These are phyloP conservation scores for Diplodia scrobiculata DNA, from an alignment of 2,329 filamentous ascomycete genomes.

Conservation along the genomic window DNA sequence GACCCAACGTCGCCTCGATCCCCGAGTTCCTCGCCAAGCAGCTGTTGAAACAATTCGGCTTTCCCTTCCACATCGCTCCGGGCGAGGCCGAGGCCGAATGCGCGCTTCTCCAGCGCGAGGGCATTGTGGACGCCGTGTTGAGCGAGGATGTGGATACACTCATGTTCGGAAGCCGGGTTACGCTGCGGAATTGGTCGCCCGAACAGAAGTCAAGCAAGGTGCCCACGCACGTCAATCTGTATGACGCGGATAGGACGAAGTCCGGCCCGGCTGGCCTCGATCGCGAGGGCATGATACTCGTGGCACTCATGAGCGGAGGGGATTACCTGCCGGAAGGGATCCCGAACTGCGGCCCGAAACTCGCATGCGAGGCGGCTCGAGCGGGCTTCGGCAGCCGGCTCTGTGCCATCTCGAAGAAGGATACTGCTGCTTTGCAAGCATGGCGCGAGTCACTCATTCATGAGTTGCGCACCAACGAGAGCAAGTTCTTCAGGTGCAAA, in stretches of 20 bases:
- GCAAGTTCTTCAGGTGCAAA: constrained; percentile 73
- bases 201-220: constrained; percentile 65
- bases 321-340: constrained; percentile 91
- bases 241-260: constrained; percentile 64
- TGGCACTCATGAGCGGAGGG: constrained; percentile 92
- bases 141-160: constrained; percentile 96
- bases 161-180: constrained; percentile 88
- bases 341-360: constrained; percentile 80
- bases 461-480: constrained; percentile 82
- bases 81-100: constrained; percentile 97
- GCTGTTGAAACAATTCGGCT: constrained; percentile 81
- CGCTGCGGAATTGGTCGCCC: constrained; percentile 79
- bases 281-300: constrained; percentile 85
- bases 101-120: constrained; percentile 73
- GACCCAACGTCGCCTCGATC: constrained; percentile 64
- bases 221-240: constrained; percentile 84
- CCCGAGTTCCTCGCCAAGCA: constrained; percentile 78
- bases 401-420: constrained; percentile 64
- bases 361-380: constrained; percentile 84
- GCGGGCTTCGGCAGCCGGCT: constrained; percentile 82
- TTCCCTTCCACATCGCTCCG: constrained; percentile 80
- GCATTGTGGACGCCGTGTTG: constrained; percentile 83
- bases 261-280: constrained; percentile 65
- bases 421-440: constrained; percentile 60
- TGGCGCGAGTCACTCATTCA: constrained; percentile 75